phyloP scores from a whole-genome alignment of 2,329 filamentous ascomycete genomes.

The Alternaria triticimaculans region DNA sequence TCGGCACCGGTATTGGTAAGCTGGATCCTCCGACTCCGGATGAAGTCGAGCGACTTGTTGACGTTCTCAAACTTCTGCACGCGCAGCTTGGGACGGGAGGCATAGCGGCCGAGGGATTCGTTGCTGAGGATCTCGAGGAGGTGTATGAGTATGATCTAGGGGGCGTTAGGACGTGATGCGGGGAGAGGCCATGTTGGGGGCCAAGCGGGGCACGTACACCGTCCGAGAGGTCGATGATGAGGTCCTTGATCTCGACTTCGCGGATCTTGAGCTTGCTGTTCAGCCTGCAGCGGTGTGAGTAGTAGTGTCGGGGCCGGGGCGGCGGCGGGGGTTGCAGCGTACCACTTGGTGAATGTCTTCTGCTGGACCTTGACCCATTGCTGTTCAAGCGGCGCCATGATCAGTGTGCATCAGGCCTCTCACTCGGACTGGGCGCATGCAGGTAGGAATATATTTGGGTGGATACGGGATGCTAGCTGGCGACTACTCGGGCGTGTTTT shows the following conservation, averaged over 20 bases:
- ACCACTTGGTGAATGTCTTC: conserved; percentile 99
- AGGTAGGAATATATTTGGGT: conserved; percentile 29
- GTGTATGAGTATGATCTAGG: conserved; percentile 89
- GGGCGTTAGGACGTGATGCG: conserved; percentile 16
- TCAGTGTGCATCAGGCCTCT: conserved; percentile 36
- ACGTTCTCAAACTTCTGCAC: conserved; percentile 99
- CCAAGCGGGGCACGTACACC: conserved; percentile 69
- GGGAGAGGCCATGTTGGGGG: conserved; percentile 6
- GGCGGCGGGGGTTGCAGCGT: conserved; percentile 35
- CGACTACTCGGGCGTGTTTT: conserved; percentile 32
- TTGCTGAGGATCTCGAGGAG: conserved; percentile 94
- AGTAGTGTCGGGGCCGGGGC: conserved; percentile 23
- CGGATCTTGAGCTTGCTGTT: conserved; percentile 91
- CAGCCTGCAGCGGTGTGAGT: conserved; percentile 66
- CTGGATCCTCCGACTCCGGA: conserved; percentile 88
- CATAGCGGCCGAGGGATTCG: conserved; percentile 95
- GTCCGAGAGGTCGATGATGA: conserved; percentile 89
- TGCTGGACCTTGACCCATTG: conserved; percentile 83
- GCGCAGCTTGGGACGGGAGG: conserved; percentile 91
- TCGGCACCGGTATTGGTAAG: conserved; percentile 99
- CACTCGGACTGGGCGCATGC: conserved; percentile 17
- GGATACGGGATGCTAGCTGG: conserved; percentile 23
- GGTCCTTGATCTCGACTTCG: conserved; percentile 80
- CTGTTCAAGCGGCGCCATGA: conserved; percentile 62
- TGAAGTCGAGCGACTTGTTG: conserved; percentile 92